Percentiles rank a stretch among this genome's conserved stretches.
Evolutionary conservation across 169 alveolate genomes (phyloP).

Genomic region (Cryptosporidium parvum): DNA sequence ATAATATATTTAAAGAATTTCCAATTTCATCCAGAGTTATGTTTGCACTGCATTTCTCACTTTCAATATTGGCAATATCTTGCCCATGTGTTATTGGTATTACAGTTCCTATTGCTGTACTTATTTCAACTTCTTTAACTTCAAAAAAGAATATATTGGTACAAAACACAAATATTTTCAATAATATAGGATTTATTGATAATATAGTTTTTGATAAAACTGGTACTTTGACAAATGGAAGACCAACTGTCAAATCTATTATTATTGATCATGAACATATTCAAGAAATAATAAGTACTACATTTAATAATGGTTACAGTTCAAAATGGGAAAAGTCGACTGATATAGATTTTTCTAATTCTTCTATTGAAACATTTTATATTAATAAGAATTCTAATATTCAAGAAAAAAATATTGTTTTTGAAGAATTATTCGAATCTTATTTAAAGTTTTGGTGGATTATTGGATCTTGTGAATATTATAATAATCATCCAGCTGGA

Average conservation of each 20-base stretch:
- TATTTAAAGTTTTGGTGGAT: conserved; percentile 70
- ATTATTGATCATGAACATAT: conserved; percentile 9
- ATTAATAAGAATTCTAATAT: conserved; percentile 4
- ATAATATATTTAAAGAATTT: conserved; percentile 33
- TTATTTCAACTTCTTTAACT: conserved; percentile 52
- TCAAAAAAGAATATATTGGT: conserved; percentile 59
- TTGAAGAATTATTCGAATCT: conserved; percentile 5
- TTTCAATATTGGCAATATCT: conserved; percentile 64
- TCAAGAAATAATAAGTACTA: neutral
- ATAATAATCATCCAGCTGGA: conserved; percentile 68
- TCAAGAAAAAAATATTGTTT: neutral
- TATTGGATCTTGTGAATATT: conserved; percentile 59
- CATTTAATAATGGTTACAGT: neutral
- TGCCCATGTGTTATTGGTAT: conserved; percentile 72
- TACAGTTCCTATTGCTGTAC: conserved; percentile 59
- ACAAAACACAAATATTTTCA: conserved; percentile 27
- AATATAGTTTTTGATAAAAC: conserved; percentile 55
- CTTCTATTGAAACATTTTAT: conserved; percentile 27
- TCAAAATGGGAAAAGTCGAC: neutral
- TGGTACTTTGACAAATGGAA: conserved; percentile 70
- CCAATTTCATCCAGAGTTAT: conserved; percentile 53
- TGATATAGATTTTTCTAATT: neutral
- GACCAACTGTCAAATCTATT: conserved; percentile 47
- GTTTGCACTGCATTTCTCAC: conserved; percentile 70
- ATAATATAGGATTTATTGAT: conserved; percentile 17